Evolutionary conservation across 225 moss, liverwort and hornwort genomes (phyloP).

Genomic region (Bryum argenteum): DNA sequence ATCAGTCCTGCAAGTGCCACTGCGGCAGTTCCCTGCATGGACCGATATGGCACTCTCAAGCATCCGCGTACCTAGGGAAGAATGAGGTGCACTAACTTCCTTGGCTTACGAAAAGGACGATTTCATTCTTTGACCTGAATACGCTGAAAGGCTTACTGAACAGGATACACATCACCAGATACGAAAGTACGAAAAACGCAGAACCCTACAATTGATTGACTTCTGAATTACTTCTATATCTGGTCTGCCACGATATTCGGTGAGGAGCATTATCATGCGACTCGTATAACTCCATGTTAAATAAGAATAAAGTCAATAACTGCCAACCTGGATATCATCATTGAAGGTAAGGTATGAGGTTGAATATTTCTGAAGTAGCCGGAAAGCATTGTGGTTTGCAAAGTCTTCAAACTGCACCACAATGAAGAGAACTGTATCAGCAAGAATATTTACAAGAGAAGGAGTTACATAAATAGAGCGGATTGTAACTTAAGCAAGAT

Average conservation of each 20-base stretch:
- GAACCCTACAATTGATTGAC: not conserved
- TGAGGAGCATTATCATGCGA: not conserved
- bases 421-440: slow-evolving; percentile 16
- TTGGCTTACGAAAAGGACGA: too few relatives aligned
- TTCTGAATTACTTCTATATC: slow-evolving; percentile 7
- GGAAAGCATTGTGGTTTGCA: slow-evolving; percentile 91
- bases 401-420: slow-evolving; percentile 82
- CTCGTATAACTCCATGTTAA: not conserved
- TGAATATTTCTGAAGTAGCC: slow-evolving; percentile 72
- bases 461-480: not conserved
- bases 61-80: too few relatives aligned
- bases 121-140: too few relatives aligned
- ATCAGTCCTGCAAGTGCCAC: slow-evolving; percentile 80
- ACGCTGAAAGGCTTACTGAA: not conserved
- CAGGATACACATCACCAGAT: slow-evolving; percentile 2
- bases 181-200: slow-evolving; percentile 12
- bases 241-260: not conserved
- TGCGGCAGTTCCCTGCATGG: slow-evolving; percentile 81
- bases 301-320: slow-evolving; percentile 16
- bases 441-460: slow-evolving; percentile 1
- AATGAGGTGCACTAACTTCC: too few relatives aligned
- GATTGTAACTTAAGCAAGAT: not conserved
- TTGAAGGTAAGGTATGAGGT: slow-evolving; percentile 83
- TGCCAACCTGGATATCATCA: slow-evolving; percentile 83
- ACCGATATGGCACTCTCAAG: not conserved